A percentile compares a stretch with the other conserved stretches of the same genome.
These are phyloP conservation scores for Angophora floribunda DNA, from an alignment of 345 rosid species.

Conservation along the genomic window DNA sequence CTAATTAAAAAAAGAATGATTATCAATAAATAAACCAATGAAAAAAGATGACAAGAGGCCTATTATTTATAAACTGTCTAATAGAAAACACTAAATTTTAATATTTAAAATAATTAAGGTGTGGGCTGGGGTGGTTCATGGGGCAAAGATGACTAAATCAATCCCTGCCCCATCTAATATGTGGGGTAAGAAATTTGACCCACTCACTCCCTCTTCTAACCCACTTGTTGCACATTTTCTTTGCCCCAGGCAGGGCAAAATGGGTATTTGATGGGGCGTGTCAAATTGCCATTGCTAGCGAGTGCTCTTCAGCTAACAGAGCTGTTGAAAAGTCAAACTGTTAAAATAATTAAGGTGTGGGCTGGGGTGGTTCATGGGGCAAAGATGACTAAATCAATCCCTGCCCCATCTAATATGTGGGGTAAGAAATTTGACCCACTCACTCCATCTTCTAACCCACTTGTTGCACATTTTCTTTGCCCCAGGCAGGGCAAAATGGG, in stretches of 20 bases:
- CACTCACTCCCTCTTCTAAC: not conserved
- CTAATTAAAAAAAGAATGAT: not conserved
- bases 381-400: not conserved
- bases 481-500: not conserved
- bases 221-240: not conserved
- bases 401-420: not conserved
- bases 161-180: not conserved
- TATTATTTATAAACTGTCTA: not conserved
- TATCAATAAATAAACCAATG: not conserved
- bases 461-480: not conserved
- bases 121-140: not conserved
- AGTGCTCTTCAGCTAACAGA: not conserved
- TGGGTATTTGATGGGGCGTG: not conserved
- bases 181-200: not conserved
- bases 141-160: not conserved
- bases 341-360: not conserved
- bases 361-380: not conserved
- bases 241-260: not conserved
- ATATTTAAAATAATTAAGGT: not conserved
- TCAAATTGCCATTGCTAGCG: not conserved
- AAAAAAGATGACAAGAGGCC: not conserved
- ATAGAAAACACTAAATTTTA: not conserved
- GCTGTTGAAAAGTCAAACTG: not conserved
- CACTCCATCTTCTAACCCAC: not conserved
- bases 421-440: not conserved